Base-by-base conservation (phyloP, 257 asterid species). In the Jasminum sambac region DNA sequence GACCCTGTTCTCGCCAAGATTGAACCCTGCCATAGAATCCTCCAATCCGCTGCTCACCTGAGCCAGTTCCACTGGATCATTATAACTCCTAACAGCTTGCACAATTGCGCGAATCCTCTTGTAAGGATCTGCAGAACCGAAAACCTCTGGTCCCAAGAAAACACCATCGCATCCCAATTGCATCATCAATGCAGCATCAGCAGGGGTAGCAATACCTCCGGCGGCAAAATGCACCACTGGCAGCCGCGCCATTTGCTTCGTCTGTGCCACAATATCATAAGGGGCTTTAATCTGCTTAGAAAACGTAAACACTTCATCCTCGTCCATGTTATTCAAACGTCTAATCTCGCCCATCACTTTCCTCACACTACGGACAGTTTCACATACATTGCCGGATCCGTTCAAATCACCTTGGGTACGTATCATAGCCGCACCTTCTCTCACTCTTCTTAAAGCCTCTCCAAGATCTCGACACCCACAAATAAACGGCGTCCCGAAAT, bases 221-320 rank as follows among this genome's bases (percentile, higher is more conserved):
- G 96, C 85, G 0, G 96, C 95, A 6, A 92, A 92, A 80, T 89
- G 95, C 64, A 89, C 96, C 55, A 89, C 98, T 23, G 98, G 98
- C 52, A 92, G 82, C 87, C 98, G 79, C 19, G 92, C 92, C 89
- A 89, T 84, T 70, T 92, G 96, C 85, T 89, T 92, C 16, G 96
- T 83, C 76, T 92, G 96, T 0, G 88, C 96, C 26, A 88, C 90
- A 0, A 88, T 81, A 68, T 90, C 97, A 25, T 90, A 90, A 2
- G 96, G 94, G 25, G 97, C 97, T 13, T 70, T 72, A 12, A 89
- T 86, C 24, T 81, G 74, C 78, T 88, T 89, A 0, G 96, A 79
- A 43, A 92, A 88, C 3, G 96, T 13, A 42, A 92, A 92, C 1
- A 89, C 93, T 79, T 92, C 98, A 46, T 89, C 98, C 1, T 92